Base-by-base conservation (phyloP, 2,329 filamentous ascomycete species). In the Grosmannia clavigera region DNA sequence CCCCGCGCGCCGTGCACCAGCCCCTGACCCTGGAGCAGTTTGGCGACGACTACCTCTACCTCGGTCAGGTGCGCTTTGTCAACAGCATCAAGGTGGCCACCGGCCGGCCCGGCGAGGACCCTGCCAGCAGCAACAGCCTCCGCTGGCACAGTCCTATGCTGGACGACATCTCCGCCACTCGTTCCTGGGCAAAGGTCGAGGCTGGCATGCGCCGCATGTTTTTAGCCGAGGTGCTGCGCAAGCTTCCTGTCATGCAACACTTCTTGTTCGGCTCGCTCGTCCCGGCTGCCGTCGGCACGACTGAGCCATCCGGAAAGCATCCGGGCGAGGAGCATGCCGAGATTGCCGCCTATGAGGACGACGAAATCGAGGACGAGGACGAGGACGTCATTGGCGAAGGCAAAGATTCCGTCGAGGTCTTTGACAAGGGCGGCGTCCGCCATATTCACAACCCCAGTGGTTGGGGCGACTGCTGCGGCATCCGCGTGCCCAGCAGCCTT, bases 81-180 rank as follows among this genome's bases (percentile, higher is more conserved):
- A 96, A 97, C 74, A 89, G 85, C 66, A 95, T 95, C 61, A 99
- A 99, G 78, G 60, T 63, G 16, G 63, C 64, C 22, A 60, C 63
- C 29, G 55, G 35, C 9, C 29, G 27, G 10, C 7, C n/a, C n/a
- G 55, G 31, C 35, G 27, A 40, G 31, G 51, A 29, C 9, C 14
- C 25, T 11, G 53, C 19, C 50, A 33, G 48, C 33, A 92, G 96
- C 61, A 90, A 95, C 68, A 92, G 92, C 1, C 76, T 99, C 62
- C 82, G 94, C 53, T 99, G 94, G 94, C 95, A 99, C 69, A 92
- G 87, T 64, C 94, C 95, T 3, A 97, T 99, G 95, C 82, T 99
- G 22, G 94, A 99, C 70, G 94, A 99, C 71, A 99, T 99, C 65
- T 94, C 88, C 3, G 86, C 90, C 1, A 88, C 92, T 19, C 92